Evolutionary conservation across 805 yeast species (phyloP), one percentile per base, ranked within the genome.

Genomic region (Ogataea paradorogensis): DNA sequence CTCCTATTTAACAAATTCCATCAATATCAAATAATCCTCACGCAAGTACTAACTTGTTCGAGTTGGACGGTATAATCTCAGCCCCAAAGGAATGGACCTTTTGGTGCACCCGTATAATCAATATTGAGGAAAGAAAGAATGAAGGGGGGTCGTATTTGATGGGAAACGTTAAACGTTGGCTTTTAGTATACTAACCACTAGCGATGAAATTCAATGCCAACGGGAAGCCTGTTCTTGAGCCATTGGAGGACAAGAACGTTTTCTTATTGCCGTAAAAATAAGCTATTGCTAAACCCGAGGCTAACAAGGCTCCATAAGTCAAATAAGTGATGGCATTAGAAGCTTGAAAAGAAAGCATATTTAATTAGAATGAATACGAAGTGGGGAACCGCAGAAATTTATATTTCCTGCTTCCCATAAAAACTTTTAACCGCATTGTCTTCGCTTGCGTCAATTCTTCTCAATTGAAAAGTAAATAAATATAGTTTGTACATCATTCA

Each of bases 181-280:
- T 25, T 23, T 23, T 15, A 29, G 34, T 38, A 58, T 62, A 82
- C 85, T 67, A 70, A 76, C 95, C 95, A 50, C 95, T 81, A 35
- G 97, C 97, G 39, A 90, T 78, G 59, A 90, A 90, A 61, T 90
- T 90, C 45, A 90, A 69, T 2, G 96, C 84, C 51, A 90, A 67
- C 1, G 96, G 95, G 11, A 87, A 24, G 20, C 88, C 95, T 30
- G 71, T 71, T 53, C 85, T 90, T 1, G 95, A 79, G 9, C 93
- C 82, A 63, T 89, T 86, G 3, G 90, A 81, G 2, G 89, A 73
- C 39, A 89, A 63, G 55, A 85, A 90, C 5, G 79, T 73, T 28
- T 71, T 69, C 30, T 69, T 66, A 29, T 72, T 69, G 35, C 73
- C 68, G 26, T 71, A 70, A 67, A 73, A 83, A 55, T 70, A 53